These are phyloP conservation scores for Didymella arachidicola DNA, from an alignment of 2,329 filamentous ascomycete species.

Conservation along the genomic window DNA sequence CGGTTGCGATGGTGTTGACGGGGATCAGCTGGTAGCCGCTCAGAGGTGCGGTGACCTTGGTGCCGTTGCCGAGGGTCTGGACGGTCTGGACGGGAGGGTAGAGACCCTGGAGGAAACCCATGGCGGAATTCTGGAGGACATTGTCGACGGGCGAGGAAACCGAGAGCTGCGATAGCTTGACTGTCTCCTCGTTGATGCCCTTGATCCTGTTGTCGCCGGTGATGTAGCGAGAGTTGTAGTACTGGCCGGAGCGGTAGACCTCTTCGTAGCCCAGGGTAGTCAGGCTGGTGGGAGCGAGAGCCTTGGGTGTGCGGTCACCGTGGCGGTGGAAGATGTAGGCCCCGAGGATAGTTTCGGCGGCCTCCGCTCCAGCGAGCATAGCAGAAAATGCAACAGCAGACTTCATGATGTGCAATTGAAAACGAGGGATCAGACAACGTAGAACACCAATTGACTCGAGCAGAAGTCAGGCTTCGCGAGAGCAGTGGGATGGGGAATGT, in stretches of 20 bases:
- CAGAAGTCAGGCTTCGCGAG: constrained; percentile 13
- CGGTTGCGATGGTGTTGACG: constrained; percentile 67
- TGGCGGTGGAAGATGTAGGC: constrained; percentile 90
- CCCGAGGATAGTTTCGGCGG: constrained; percentile 75
- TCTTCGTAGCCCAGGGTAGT: constrained; percentile 82
- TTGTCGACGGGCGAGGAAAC: constrained; percentile 76
- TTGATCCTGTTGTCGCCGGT: constrained; percentile 67
- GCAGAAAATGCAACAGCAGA: constrained; percentile 30
- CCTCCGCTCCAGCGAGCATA: constrained; percentile 38
- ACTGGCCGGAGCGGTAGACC: constrained; percentile 74
- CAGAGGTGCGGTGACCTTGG: constrained; percentile 70
- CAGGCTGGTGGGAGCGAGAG: constrained; percentile 72
- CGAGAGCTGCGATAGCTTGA: constrained; percentile 73
- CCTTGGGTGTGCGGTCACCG: constrained; percentile 85
- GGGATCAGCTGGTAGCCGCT: constrained; percentile 86
- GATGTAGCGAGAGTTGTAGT: constrained; percentile 81
- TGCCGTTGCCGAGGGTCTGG: constrained; percentile 75
- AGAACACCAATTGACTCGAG: constrained; percentile 19
- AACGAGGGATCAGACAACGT: constrained; percentile 9
- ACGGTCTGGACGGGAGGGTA: constrained; percentile 74
- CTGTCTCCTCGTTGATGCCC: constrained; percentile 70
- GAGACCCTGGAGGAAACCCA: constrained; percentile 82
- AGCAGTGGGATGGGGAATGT: constrained; percentile 5
- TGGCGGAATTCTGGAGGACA: constrained; percentile 81
- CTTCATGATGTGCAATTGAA: constrained; percentile 39